Conservation (phyloP, 2,329 filamentous ascomycete species). For the Rhynchosporium agropyri region DNA sequence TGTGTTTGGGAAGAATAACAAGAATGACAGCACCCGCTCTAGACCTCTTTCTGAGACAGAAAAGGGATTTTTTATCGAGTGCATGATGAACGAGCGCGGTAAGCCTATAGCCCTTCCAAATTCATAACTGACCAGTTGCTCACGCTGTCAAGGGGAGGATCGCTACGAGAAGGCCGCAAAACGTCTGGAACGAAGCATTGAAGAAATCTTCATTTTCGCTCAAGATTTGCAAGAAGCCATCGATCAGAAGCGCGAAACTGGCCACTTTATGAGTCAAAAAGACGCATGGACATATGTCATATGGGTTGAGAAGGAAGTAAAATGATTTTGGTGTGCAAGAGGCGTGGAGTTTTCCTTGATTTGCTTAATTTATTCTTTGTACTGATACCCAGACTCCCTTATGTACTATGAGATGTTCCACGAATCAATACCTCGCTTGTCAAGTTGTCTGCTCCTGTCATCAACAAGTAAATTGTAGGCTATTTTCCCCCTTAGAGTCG, state of each 20-base stretch:
- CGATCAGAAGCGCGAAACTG: conserved; percentile 29
- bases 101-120: neutral
- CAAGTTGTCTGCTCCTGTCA: no score
- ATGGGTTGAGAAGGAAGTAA: conserved; percentile 16
- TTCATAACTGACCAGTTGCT: neutral
- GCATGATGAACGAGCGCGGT: conserved; percentile 24
- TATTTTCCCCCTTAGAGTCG: no score
- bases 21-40: conserved; percentile 10
- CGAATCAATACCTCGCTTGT: no score
- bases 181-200: conserved; percentile 32
- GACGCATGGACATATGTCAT: conserved; percentile 35
- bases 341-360: neutral
- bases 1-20: conserved; percentile 30
- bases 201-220: conserved; percentile 38
- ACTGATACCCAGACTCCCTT: neutral
- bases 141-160: conserved; percentile 25
- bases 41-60: conserved; percentile 20
- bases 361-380: neutral
- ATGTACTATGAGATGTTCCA: no score
- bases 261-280: conserved; percentile 16
- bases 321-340: neutral
- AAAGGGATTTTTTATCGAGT: conserved; percentile 27
- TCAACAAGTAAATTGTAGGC: no score
- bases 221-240: conserved; percentile 36
- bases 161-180: conserved; percentile 31